phyloP scores from a whole-genome alignment of 768 basidiomycete species.

The Termitomyces sp. region DNA sequence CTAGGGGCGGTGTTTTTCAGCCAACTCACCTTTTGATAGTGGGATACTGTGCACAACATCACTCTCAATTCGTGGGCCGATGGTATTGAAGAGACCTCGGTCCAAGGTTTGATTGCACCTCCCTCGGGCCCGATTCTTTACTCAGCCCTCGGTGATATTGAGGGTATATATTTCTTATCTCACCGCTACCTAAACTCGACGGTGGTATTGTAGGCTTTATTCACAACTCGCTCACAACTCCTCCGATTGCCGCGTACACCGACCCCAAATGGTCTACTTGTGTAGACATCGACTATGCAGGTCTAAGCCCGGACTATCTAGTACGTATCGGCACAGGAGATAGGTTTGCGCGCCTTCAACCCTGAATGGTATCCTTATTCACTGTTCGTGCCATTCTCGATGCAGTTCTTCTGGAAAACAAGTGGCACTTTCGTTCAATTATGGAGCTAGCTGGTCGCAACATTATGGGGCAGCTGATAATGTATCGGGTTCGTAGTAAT shows the following conservation, averaged over 20 bases:
- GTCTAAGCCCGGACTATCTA: conserved; percentile 43
- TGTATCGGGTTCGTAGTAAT: conserved; percentile 27
- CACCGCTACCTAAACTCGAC: neutral
- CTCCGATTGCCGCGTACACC: conserved; percentile 36
- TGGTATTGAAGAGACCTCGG: conserved; percentile 62
- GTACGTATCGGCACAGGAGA: conserved; percentile 52
- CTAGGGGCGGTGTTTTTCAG: neutral
- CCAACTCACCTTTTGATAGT: conserved; percentile 26
- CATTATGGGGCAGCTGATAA: conserved; percentile 53
- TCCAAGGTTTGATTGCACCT: conserved; percentile 56
- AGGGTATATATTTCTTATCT: conserved; percentile 28
- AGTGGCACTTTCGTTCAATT: conserved; percentile 53
- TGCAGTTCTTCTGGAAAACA: conserved; percentile 43
- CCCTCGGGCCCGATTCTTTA: conserved; percentile 55
- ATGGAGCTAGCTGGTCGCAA: conserved; percentile 52
- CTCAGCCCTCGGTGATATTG: conserved; percentile 52
- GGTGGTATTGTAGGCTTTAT: conserved; percentile 36
- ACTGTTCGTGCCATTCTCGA: neutral
- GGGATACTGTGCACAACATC: conserved; percentile 59
- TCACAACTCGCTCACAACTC: conserved; percentile 36
- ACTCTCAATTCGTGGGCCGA: conserved; percentile 57
- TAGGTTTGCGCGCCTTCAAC: conserved; percentile 26
- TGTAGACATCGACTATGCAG: conserved; percentile 51
- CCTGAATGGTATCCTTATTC: neutral
- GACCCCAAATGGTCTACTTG: conserved; percentile 46